Evolutionary conservation across 1,284 basidiomycete species (phyloP), one percentile per base, ranked within the genome.

Genomic region (Melampsora americana): DNA sequence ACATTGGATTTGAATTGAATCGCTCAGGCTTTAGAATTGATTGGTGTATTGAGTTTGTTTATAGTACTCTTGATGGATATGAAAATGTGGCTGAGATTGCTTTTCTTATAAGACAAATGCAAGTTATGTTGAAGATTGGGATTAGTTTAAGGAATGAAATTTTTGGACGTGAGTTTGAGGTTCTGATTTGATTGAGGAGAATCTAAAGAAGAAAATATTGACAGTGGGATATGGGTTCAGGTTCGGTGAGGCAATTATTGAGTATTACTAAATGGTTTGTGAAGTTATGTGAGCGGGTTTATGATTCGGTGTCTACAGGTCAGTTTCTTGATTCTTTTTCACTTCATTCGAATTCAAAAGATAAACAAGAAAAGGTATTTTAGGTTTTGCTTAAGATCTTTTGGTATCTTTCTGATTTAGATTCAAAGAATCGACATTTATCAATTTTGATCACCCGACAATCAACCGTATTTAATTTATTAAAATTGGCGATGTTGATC

Each of bases 201-300:
- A n/a, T n/a, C n/a, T n/a, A n/a, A n/a, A n/a, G n/a, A n/a, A n/a
- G n/a, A n/a, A n/a, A n/a, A n/a, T 67, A 0, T 23, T 11, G n/a
- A 9, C 14, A 12, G 35, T 42, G n/a, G 46, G 0, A 26, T 30
- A 18, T 60, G 35, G 32, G 5, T 20, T 6, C 44, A 69, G 68
- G 68, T 39, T 69, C 53, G 50, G 48, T 69, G 46, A 60, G 68
- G 68, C 68, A 69, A n/a, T 59, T 69, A 20, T 42, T 69, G 18
- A 56, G 68, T 7, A 42, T 69, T 60, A 20, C 68, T 2, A 53
- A 56, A 46, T 69, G 68, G 68, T 69, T 39, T 61, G 20, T 56
- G 23, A 60, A 42, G 30, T 59, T 69, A n/a, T 44, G 53, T 69
- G 32, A 69, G 28, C 42, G 39, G 68, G 60, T 69, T 32, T n/a